Base-by-base conservation (phyloP, 306 rosid genomes). In the Leucaena leucocephala region DNA sequence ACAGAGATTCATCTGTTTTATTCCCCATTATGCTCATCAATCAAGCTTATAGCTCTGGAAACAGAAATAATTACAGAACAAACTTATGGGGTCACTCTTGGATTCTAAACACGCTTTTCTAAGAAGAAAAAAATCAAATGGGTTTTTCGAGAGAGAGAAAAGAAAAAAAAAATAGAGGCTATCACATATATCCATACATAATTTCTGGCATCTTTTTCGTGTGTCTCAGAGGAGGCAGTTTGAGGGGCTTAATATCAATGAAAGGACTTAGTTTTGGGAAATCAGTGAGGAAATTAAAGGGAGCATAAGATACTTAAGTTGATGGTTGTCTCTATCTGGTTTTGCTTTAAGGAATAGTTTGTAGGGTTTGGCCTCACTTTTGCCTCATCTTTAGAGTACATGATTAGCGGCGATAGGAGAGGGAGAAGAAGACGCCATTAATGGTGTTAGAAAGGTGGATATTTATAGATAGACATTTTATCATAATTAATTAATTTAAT, bases 341-440 rank as follows among this genome's bases (percentile, higher is more conserved):
- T 19, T 16, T 75, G 44, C 81, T 81, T 66, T 38, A 74, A 36
- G 27, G 7, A 45, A 65, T 65, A 39, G 12, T 74, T 73, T 69
- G 1, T 40, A 39, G 50, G 50, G 22, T 40, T 67, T 39, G 27
- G 72, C 35, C 72, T 67, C 17, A n/a, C 35, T 66, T 80, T 85
- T 82, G 92, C 84, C 83, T 34, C 84, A 75, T 82, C 89, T 82
- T 89, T 87, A 38, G 80, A 73, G 10, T 85, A 84, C 94, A 89
- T 80, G 83, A 87, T 83, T 70, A 77, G 89, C 84, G 85, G 76
- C 42, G 35, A 76, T 71, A n/a, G 19, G 62, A 81, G 7, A 11
- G n/a, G 76, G 85, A 68, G 55, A 72, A 77, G 81, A 81, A 76
- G 76, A 85, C 87, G 79, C 22, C 62, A 76, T 78, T 87, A 78